Base-by-base conservation (phyloP, 495 filamentous ascomycete genomes). In the Emericellopsis terricola region DNA sequence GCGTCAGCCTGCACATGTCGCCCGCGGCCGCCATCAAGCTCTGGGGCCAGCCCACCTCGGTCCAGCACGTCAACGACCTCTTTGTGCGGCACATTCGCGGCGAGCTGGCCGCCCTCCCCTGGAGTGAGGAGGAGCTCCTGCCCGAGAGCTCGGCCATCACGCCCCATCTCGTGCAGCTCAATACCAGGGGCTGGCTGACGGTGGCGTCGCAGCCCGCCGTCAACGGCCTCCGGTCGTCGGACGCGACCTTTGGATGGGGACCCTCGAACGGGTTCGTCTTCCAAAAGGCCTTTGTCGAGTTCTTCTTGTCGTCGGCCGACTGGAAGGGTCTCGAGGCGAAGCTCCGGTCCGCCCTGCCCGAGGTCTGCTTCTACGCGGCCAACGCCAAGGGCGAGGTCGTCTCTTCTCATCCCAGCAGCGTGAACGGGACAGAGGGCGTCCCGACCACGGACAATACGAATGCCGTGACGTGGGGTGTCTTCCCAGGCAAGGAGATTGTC, bases 251-350 rank as follows among this genome's bases (percentile, higher is more conserved):
- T 51, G 89, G 89, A 37, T 97, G 89, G 89, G 89, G 89, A 9
- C 89, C 89, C 0, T 71, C 69, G 27, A 73, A 84, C 41, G 89
- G 89, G 2, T 96, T 91, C 52, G 83, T 96, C 33, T 97, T 94
- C 62, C 89, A 97, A 46, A 97, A 97, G 55, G 76, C 89, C 0
- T 97, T 97, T 50, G 84, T 97, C 26, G 89, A 97, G 53, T 81
- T 94, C 59, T 96, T 96, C 62, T 54, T 86, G 28, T 73, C 86
- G 0, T 52, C 56, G 3, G 46, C 56, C 0, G 79, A 85, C 52
- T 94, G 81, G 73, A 50, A 57, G 11, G 50, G 47, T 18, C 59
- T 96, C 10, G 65, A 70, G 37, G 57, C 60, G 13, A 62, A 69
- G 30, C 69, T 96, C 19, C 58, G 57, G 11, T 51, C 44, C 29